Base-by-base conservation (phyloP, 106 monocot genomes). In the Dactylorhiza incarnata region DNA sequence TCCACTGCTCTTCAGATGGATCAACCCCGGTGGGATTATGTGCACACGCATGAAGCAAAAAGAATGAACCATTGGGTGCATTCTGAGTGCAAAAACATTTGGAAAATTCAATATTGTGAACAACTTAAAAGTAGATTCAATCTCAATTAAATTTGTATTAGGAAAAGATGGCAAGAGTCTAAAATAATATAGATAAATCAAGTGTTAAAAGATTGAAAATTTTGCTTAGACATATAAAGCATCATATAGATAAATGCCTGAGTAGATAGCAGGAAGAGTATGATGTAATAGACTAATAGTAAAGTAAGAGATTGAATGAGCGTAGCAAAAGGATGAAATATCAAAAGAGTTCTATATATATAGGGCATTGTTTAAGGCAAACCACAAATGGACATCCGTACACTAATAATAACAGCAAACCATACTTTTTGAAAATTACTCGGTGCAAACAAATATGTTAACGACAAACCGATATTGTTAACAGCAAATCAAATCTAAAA, bases 21-120 rank as follows among this genome's bases (percentile, higher is more conserved):
- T 99, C 97, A 2, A 99, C 97, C 44, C 97, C 97, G 74, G 97
- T 99, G 17, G 97, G 97, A 84, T 99, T 99, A 74, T 99, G 94
- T 6, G 97, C 97, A 80, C 97, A 97, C 74, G 97, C 97, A 88
- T 97, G 97, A 75, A 97, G 97, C 89, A 97, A 81, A 71, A 97
- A 97, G 84, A 97, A 91, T 49, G 97, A 97, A 65, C 97, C 97
- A 87, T 83, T 88, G 68, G 97, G 94, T 61, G 97, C 91, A 88
- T 99, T 99, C 97, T 99, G 68, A 67, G 80, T 2, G 71, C 7
- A 61, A 72, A 73, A 19, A 22, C 37, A 45, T 16, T 68, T 44
- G 43, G 37, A 44, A 22, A 61, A 5, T 61, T 62, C 6, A 24
- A 25, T 37, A 24, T 25, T 24, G 6, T 25, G 24, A 23, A 7